Percentiles rank a stretch among this genome's conserved stretches.
Conservation (phyloP, 805 yeast genomes). For the Cyberlindnera maclurae region DNA sequence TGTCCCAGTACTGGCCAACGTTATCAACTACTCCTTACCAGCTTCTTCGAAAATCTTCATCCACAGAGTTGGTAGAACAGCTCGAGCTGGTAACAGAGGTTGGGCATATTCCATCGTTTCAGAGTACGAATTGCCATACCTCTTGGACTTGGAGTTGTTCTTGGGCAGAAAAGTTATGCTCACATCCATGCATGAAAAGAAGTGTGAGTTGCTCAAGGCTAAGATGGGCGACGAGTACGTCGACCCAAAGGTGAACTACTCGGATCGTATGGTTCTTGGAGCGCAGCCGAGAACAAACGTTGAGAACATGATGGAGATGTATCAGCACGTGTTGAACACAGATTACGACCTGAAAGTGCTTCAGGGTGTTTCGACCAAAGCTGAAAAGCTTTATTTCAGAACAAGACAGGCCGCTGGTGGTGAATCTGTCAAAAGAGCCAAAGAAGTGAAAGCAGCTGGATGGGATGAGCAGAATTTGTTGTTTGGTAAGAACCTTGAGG, state of each 20-base stretch:
- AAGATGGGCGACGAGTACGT: slow-evolving; percentile 35
- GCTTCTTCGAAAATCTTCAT: slow-evolving; percentile 88
- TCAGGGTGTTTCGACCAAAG: slow-evolving; percentile 70
- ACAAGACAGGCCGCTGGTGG: slow-evolving; percentile 82
- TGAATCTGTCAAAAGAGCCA: slow-evolving; percentile 80
- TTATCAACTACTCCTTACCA: slow-evolving; percentile 84
- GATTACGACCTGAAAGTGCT: slow-evolving; percentile 63
- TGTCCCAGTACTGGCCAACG: slow-evolving; percentile 93
- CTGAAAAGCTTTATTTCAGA: slow-evolving; percentile 80
- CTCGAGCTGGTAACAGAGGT: slow-evolving; percentile 96
- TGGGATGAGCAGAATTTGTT: slow-evolving; percentile 88
- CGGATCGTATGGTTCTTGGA: slow-evolving; percentile 77
- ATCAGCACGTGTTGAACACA: slow-evolving; percentile 48
- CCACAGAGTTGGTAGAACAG: slow-evolving; percentile 98
- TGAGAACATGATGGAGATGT: slow-evolving; percentile 69
- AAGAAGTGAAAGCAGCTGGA: slow-evolving; percentile 63
- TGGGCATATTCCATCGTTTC: slow-evolving; percentile 92
- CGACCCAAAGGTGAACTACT: slow-evolving; percentile 61
- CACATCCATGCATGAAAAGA: slow-evolving; percentile 62
- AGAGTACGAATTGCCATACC: slow-evolving; percentile 82
- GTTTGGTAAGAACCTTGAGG: slow-evolving; percentile 70
- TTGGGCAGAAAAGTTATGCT: slow-evolving; percentile 75
- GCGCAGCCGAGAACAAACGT: slow-evolving; percentile 65
- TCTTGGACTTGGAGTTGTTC: slow-evolving; percentile 84
- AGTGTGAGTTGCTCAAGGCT: slow-evolving; percentile 42